Base-by-base conservation (phyloP, 2,329 filamentous ascomycete species). In the Orbilia brochopaga region DNA sequence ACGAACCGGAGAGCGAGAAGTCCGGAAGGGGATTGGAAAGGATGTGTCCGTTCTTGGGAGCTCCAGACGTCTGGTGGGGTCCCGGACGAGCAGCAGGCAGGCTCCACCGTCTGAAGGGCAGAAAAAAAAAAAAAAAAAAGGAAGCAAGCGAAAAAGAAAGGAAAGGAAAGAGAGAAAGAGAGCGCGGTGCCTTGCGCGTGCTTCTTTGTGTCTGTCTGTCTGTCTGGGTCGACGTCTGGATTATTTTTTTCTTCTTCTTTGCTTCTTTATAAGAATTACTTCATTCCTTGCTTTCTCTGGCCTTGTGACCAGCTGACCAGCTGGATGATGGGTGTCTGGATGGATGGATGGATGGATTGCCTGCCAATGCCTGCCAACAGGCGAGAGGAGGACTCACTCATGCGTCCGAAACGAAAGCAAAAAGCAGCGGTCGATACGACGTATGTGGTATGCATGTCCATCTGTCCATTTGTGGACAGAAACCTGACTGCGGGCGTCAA, bases 231-330 rank as follows among this genome's bases (percentile, higher is more conserved):
- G n/a, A n/a, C n/a, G n/a, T 42, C 37, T 6, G 13, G 11, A 4
- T 3, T 5, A 4, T 42, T 42, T 42, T 42, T 42, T 42, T 42
- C 15, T 42, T 42, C 15, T 42, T 42, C 15, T 42, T 17, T 5
- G 11, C n/a, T n/a, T n/a, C n/a, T n/a, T n/a, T n/a, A n/a, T n/a
- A n/a, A n/a, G n/a, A n/a, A n/a, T n/a, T n/a, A n/a, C n/a, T n/a
- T n/a, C n/a, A n/a, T n/a, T n/a, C n/a, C n/a, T n/a, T n/a, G n/a
- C n/a, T n/a, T n/a, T n/a, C n/a, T n/a, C n/a, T 2, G 37, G 13
- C 37, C 60, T 56, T 64, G 52, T 64, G 60, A 64, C 60, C 52
- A 44, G 27, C 59, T 51, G 35, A 61, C 32, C 37, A 44, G 21
- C 27, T 32, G 27, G 27, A 32, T 8, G 27, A 32, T 32, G 27